Conservation (phyloP, 345 rosid genomes). For the Hypericum perforatum region DNA sequence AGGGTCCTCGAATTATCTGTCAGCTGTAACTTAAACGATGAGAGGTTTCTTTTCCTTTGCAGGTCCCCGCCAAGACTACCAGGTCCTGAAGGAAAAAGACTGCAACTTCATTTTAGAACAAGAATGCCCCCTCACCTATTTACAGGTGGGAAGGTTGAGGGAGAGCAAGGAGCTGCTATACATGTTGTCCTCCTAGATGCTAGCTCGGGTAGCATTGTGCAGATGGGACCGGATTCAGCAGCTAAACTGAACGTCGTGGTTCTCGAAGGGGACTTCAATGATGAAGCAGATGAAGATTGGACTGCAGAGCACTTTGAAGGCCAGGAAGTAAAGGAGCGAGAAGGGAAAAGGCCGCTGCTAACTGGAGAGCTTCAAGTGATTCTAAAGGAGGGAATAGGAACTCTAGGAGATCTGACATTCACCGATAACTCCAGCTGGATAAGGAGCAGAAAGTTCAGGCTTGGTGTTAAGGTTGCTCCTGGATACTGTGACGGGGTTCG, state of each 20-base stretch:
- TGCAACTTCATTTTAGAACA: constrained; percentile 72
- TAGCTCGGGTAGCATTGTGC: constrained; percentile 49
- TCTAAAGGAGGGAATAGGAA: constrained; percentile 83
- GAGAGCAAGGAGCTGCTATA: constrained; percentile 75
- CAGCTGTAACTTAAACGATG: too few relatives aligned
- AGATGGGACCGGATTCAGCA: constrained; percentile 55
- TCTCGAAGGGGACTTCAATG: constrained; percentile 80
- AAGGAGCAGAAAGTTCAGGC: constrained; percentile 90
- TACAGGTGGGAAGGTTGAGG: constrained; percentile 89
- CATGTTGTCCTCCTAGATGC: constrained; percentile 63
- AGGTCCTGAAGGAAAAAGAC: constrained; percentile 46
- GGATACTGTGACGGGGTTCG: constrained; percentile 44
- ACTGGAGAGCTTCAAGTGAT: constrained; percentile 68
- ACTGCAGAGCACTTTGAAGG: constrained; percentile 60
- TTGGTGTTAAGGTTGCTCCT: constrained; percentile 55
- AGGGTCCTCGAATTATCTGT: too few relatives aligned
- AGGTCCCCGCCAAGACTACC: constrained; percentile 53
- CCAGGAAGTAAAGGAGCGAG: constrained; percentile 71
- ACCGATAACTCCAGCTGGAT: constrained; percentile 98
- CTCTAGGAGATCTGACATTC: constrained; percentile 73
- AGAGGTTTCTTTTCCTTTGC: constrained; percentile 5
- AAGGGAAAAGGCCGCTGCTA: constrained; percentile 79
- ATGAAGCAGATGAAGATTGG: constrained; percentile 60
- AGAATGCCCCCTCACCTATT: constrained; percentile 89
- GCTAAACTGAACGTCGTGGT: constrained; percentile 65